Evolutionary conservation across 805 yeast species (phyloP).

Genomic region (Debaryomyces prosopidis): DNA sequence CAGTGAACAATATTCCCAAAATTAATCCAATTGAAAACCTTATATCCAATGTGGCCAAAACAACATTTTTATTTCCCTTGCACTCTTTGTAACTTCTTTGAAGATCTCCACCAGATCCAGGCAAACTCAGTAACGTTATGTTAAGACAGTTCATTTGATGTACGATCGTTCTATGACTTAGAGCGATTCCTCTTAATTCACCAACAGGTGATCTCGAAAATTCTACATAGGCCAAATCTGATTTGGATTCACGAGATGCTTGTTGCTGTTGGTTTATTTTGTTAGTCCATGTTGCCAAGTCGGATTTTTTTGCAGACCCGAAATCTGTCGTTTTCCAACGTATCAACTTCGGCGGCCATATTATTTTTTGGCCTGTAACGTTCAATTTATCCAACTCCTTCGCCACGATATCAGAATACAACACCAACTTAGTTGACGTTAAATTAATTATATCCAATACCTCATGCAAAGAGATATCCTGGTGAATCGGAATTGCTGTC

Average conservation of each 20-base stretch:
- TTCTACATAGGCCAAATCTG: conserved; percentile 88
- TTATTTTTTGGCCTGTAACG: conserved; percentile 33
- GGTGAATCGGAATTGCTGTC: conserved; percentile 90
- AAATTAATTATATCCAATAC: conserved; percentile 68
- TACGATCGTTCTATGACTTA: conserved; percentile 83
- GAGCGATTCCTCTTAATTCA: conserved; percentile 87
- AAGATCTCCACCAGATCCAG: conserved; percentile 56
- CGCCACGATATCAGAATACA: conserved; percentile 77
- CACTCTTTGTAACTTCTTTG: conserved; percentile 37
- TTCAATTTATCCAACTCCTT: conserved; percentile 71
- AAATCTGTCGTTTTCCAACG: conserved; percentile 87
- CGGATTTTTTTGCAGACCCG: conserved; percentile 55
- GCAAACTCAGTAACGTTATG: conserved; percentile 65
- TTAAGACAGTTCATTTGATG: conserved; percentile 84
- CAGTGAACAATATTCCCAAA: conserved; percentile 74
- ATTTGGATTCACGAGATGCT: conserved; percentile 8
- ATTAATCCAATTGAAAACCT: conserved; percentile 78
- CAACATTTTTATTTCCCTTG: conserved; percentile 49
- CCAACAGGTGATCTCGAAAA: conserved; percentile 89
- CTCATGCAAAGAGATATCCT: conserved; percentile 67
- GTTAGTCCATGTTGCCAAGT: conserved; percentile 25
- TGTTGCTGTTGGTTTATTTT: conserved; percentile 14
- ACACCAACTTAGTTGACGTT: conserved; percentile 74
- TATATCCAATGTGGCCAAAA: conserved; percentile 47
- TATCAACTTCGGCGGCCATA: conserved; percentile 73